These are phyloP conservation scores for Senna siamea DNA, from an alignment of 306 rosid species.

Conservation along the genomic window DNA sequence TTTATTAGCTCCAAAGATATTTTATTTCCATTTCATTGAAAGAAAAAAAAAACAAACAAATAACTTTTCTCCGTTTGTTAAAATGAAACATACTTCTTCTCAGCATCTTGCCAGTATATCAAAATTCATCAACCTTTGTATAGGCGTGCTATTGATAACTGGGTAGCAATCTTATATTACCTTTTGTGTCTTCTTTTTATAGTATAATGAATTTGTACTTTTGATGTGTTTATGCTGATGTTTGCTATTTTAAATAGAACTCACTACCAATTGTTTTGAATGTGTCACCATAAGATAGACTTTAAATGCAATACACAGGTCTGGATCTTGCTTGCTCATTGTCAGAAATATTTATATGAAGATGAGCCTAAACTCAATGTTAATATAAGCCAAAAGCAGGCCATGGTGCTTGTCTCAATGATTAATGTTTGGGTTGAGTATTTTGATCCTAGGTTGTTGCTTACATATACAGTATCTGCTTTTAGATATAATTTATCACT, in stretches of 20 bases:
- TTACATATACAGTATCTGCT: no score
- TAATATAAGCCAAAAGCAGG: no score
- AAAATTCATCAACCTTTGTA: slow-evolving; percentile 3
- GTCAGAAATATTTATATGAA: neutral
- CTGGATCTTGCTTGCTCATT: slow-evolving; percentile 6
- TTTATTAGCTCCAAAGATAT: neutral
- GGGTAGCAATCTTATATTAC: slow-evolving; percentile 9
- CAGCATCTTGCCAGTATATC: slow-evolving; percentile 3
- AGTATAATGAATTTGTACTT: slow-evolving; percentile 5
- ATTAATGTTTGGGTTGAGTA: no score
- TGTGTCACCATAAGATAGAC: slow-evolving; percentile 11
- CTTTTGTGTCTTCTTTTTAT: neutral
- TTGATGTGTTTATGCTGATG: slow-evolving; percentile 1
- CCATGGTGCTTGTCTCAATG: no score
- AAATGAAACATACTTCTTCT: slow-evolving; percentile 8
- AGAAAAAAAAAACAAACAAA: neutral
- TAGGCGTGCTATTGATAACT: slow-evolving; percentile 24
- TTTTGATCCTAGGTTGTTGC: no score
- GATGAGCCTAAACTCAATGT: neutral
- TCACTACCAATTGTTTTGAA: slow-evolving; percentile 8
- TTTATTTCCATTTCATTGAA: slow-evolving; percentile 3
- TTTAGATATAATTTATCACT: no score
- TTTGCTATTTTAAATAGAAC: no score
- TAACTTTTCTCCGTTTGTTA: neutral
- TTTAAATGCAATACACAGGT: slow-evolving; percentile 4